Conservation (phyloP, 805 yeast species). For the Pichia rugopelliculosa region DNA sequence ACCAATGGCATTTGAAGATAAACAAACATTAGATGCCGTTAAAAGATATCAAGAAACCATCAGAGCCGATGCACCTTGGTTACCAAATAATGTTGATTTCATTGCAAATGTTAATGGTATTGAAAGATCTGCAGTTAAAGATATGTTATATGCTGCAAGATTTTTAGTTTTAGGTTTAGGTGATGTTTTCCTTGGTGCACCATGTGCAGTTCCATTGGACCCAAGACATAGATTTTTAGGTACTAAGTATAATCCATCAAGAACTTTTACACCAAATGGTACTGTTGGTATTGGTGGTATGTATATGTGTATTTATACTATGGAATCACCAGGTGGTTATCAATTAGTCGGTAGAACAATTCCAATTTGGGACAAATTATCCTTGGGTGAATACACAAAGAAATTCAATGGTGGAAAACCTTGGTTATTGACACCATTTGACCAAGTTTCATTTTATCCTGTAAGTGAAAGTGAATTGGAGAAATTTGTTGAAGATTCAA, state of each 20-base stretch:
- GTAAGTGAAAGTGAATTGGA: constrained; percentile 83
- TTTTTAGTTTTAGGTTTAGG: constrained; percentile 93
- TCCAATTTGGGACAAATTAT: constrained; percentile 95
- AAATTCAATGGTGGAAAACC: constrained; percentile 48
- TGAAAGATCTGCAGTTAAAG: constrained; percentile 64
- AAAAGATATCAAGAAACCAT: constrained; percentile 89
- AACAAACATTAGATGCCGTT: constrained; percentile 82
- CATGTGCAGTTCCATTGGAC: constrained; percentile 96
- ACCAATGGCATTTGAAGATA: constrained; percentile 96
- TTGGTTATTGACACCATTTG: constrained; percentile 89
- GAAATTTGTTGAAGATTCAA: constrained; percentile 57
- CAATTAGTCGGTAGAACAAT: constrained; percentile 94
- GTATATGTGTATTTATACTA: constrained; percentile 97
- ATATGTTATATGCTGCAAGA: constrained; percentile 82
- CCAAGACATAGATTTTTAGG: constrained; percentile 93
- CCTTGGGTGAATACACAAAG: constrained; percentile 57
- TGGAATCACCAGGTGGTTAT: constrained; percentile 98
- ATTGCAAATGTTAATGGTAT: constrained; percentile 83
- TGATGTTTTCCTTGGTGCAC: constrained; percentile 96
- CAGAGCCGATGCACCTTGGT: constrained; percentile 91
- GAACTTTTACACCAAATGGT: constrained; percentile 95
- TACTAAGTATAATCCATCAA: constrained; percentile 90
- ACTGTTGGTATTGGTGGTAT: constrained; percentile 97
- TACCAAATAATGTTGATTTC: constrained; percentile 95
- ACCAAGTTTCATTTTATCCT: constrained; percentile 91